Percentiles rank a stretch among this genome's conserved stretches.
Conservation (phyloP, 768 basidiomycete genomes). For the Mycena kentingensis region DNA sequence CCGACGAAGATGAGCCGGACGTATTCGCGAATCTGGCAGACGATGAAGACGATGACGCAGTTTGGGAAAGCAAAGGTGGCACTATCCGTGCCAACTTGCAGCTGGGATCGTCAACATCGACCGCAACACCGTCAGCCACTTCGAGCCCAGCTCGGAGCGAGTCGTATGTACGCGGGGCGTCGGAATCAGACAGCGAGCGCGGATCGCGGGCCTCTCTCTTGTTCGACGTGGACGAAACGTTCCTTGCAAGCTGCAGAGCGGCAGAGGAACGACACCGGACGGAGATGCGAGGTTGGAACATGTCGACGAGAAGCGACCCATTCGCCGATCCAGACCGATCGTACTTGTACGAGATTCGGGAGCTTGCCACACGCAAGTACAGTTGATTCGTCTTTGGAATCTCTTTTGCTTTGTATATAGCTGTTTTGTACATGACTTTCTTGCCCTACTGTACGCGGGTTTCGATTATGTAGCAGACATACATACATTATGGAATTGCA, state of each 20-base stretch:
- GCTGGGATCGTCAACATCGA: constrained; percentile 32
- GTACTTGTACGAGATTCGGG: constrained; percentile 79
- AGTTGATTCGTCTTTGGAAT: constrained; percentile 36
- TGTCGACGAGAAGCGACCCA: constrained; percentile 38
- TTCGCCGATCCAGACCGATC: constrained; percentile 57
- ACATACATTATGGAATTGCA: constrained; percentile 25
- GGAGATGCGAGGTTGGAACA: constrained; percentile 85
- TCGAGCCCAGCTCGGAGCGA: constrained; percentile 64
- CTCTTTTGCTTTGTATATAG: constrained; percentile 1
- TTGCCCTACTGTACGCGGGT: constrained; percentile 21
- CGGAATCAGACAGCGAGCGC: constrained; percentile 78
- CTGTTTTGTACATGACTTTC: constrained; percentile 14
- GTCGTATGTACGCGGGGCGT: constrained; percentile 57
- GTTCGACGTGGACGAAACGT: constrained; percentile 73
- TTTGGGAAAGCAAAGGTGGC: constrained; percentile 72
- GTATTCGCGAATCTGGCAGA: constrained; percentile 93
- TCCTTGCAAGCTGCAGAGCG: constrained; percentile 67
- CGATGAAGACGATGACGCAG: constrained; percentile 79
- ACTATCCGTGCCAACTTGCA: constrained; percentile 73
- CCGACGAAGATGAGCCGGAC: constrained; percentile 92
- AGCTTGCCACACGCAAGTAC: constrained; percentile 83
- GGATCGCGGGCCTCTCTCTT: constrained; percentile 80
- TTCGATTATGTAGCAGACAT: constrained; percentile 37
- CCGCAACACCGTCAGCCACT: constrained; percentile 39
- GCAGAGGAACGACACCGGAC: constrained; percentile 82